phyloP scores from a whole-genome alignment of 108 stramenopile genomes.

The Stephanodiscus triporus region DNA sequence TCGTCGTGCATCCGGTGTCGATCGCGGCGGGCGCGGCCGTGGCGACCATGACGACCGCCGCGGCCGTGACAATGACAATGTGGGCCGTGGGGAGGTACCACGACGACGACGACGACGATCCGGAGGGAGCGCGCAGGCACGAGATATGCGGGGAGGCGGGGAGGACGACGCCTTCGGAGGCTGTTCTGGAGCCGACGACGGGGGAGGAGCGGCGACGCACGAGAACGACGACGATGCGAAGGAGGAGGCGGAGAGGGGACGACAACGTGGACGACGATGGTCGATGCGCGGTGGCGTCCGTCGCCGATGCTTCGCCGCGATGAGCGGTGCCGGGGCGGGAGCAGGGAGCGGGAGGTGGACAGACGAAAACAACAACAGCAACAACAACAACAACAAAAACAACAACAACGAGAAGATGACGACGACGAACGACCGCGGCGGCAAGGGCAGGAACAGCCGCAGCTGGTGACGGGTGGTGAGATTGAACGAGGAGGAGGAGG shows the following conservation, averaged over 20 bases:
- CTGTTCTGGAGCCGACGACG: constrained; percentile 44
- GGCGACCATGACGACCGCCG: no score
- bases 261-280: background rate
- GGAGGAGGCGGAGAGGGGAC: background rate
- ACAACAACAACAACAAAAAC: no score
- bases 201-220: background rate
- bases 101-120: no score
- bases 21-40: no score
- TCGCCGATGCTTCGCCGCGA: background rate
- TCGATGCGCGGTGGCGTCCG: no score
- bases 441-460: constrained; percentile 1
- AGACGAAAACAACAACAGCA: no score
- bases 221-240: background rate
- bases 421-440: constrained; percentile 13
- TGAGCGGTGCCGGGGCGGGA: background rate
- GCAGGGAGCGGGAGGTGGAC: background rate
- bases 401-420: constrained; percentile 23
- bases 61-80: no score
- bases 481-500: constrained; percentile 7
- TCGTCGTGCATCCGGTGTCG: no score
- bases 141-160: constrained; percentile 32
- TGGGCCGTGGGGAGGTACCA: no score
- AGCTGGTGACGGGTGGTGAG: background rate
- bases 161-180: constrained; percentile 27
- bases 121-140: background rate